Evolutionary conservation across 352 stramenopile genomes (phyloP).

Genomic region (Phytopythium litorale): DNA sequence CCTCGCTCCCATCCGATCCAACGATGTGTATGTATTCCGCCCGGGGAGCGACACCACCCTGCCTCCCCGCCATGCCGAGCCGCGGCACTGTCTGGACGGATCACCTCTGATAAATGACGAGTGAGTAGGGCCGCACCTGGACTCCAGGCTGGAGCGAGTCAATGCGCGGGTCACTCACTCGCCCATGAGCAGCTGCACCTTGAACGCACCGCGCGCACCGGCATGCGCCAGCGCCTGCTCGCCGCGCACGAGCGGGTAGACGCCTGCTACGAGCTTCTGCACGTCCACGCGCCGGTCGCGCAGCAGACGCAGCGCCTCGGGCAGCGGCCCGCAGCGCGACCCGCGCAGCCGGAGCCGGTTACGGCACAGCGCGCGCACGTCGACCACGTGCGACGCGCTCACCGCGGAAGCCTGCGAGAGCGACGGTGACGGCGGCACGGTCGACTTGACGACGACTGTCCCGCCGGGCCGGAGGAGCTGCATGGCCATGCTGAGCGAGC

Average conservation of each 20-base stretch:
- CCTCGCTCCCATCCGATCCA: background rate
- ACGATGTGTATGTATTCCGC: background rate
- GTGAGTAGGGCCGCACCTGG: background rate
- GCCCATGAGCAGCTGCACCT: conserved; percentile 57
- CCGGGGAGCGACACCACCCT: background rate
- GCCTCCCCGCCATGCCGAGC: background rate
- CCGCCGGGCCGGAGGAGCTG: conserved; percentile 32
- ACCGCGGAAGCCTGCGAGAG: conserved; percentile 12
- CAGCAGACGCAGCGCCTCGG: conserved; percentile 50
- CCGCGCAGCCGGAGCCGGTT: conserved; percentile 54
- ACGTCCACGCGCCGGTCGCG: conserved; percentile 44
- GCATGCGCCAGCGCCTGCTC: conserved; percentile 46
- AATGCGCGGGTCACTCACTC: background rate
- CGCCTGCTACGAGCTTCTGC: conserved; percentile 61
- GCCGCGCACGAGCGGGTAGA: conserved; percentile 52
- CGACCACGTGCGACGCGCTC: conserved; percentile 26
- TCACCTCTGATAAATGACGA: background rate
- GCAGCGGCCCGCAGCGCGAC: conserved; percentile 65
- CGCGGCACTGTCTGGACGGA: conserved; percentile 1
- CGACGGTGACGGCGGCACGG: conserved; percentile 2
- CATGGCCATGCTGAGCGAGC: conserved; percentile 36
- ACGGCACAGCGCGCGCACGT: conserved; percentile 20
- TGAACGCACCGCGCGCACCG: conserved; percentile 38
- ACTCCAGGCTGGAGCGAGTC: background rate
- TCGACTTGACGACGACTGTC: conserved; percentile 51